A percentile compares a stretch with the other conserved stretches of the same genome.
These are phyloP conservation scores for Tetraselmis chui DNA, from an alignment of 139 green algal species.

Conservation along the genomic window DNA sequence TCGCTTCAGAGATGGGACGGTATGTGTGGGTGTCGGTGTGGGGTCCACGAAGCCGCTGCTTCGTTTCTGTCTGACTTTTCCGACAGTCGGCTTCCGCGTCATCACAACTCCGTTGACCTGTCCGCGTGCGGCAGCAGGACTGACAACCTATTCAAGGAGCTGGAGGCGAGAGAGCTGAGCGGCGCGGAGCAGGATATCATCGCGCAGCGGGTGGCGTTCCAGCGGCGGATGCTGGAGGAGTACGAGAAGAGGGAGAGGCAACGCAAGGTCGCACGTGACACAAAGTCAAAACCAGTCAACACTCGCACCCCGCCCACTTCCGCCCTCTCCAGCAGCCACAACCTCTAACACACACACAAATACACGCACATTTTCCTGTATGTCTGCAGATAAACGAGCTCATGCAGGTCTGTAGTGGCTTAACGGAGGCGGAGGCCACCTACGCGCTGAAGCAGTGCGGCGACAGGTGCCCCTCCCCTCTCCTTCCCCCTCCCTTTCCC, in stretches of 20 bases:
- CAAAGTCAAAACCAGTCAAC: too few species aligned
- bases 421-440: conserved; percentile 45
- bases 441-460: conserved; percentile 54
- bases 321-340: too few species aligned
- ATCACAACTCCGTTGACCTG: not conserved
- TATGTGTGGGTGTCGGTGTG: too few species aligned
- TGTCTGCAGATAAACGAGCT: conserved; percentile 50
- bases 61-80: too few species aligned
- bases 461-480: conserved; percentile 54
- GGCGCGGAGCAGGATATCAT: conserved; percentile 72
- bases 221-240: conserved; percentile 62
- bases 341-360: too few species aligned
- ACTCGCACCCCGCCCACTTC: too few species aligned
- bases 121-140: conserved; percentile 30
- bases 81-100: not conserved
- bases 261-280: conserved; percentile 54
- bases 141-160: conserved; percentile 69
- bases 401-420: conserved; percentile 45
- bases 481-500: too few species aligned
- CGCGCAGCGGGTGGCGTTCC: conserved; percentile 53
- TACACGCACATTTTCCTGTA: too few species aligned
- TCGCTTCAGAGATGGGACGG: not conserved
- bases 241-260: conserved; percentile 57
- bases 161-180: conserved; percentile 66
- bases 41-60: too few species aligned